A percentile compares a stretch with the other conserved stretches of the same genome.
These are phyloP conservation scores for Kodamaea jinghongensis DNA, from an alignment of 805 yeast genomes.

Conservation along the genomic window DNA sequence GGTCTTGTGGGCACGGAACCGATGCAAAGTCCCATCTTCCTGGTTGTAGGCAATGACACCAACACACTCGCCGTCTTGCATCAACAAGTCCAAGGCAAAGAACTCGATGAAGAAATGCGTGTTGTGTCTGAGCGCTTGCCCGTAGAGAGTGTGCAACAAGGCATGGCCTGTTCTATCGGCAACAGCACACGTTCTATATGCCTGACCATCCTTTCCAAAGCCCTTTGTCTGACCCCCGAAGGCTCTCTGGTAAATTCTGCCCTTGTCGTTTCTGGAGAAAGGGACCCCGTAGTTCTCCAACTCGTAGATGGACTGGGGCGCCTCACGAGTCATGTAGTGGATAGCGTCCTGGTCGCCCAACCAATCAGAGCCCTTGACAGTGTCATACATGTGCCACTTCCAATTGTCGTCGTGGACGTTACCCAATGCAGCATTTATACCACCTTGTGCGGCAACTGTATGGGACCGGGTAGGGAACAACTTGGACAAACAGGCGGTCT, in stretches of 20 bases:
- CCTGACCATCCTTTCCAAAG: conserved; percentile 98
- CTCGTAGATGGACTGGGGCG: conserved; percentile 93
- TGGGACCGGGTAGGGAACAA: conserved; percentile 98
- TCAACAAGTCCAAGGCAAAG: conserved; percentile 91
- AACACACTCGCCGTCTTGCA: conserved; percentile 93
- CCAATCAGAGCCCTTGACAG: conserved; percentile 99
- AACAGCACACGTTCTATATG: conserved; percentile 98
- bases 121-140: conserved; percentile 94
- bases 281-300: conserved; percentile 98
- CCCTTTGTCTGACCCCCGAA: conserved; percentile 97
- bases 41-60: conserved; percentile 98
- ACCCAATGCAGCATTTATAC: conserved; percentile 97
- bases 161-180: conserved; percentile 99
- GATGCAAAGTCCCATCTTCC: conserved; percentile 97
- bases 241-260: conserved; percentile 97
- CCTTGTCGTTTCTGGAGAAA: conserved; percentile 94
- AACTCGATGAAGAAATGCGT: conserved; percentile 97
- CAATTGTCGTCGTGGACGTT: conserved; percentile 98
- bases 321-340: conserved; percentile 98
- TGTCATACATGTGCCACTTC: conserved; percentile 99
- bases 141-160: conserved; percentile 90
- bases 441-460: conserved; percentile 99
- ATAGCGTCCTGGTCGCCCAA: conserved; percentile 99
- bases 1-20: conserved; percentile 96
- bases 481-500: conserved; percentile 96